phyloP scores from a whole-genome alignment of 768 basidiomycete species.

The Leccinum aurantiacum region DNA sequence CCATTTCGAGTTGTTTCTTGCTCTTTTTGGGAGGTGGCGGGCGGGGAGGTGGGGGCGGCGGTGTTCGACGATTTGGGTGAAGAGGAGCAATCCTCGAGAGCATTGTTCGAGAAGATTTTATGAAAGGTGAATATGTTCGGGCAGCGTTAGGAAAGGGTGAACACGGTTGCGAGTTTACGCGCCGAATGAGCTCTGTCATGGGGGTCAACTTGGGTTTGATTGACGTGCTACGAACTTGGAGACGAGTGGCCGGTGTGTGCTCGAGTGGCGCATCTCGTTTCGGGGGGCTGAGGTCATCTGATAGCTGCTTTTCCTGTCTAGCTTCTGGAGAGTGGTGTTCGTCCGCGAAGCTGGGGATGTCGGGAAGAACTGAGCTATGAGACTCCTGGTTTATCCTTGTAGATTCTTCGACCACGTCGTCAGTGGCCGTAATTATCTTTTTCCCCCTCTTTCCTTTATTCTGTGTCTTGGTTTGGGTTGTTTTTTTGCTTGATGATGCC shows the following conservation, averaged over 20 bases:
- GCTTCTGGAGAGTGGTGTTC: constrained; percentile 2
- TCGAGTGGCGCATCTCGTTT: constrained; percentile 8
- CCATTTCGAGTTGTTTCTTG: constrained; percentile 73
- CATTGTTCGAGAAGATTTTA: constrained; percentile 61
- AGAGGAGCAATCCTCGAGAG: constrained; percentile 74
- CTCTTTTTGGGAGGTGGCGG: constrained; percentile 74
- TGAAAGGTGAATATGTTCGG: constrained; percentile 58
- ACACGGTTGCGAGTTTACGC: constrained; percentile 63
- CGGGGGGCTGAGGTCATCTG: constrained; percentile 3
- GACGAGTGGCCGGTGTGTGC: constrained; percentile 10
- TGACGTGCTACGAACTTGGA: constrained; percentile 35
- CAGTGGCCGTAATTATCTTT: constrained; percentile 12
- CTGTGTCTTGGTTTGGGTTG: constrained; percentile 20
- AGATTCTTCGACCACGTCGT: constrained; percentile 9
- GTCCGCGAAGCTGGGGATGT: background rate
- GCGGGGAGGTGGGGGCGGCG: constrained; percentile 70
- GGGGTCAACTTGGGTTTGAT: constrained; percentile 57
- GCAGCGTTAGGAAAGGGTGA: constrained; percentile 44
- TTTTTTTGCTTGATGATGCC: constrained; percentile 18
- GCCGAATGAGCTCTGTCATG: constrained; percentile 76
- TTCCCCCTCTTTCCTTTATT: constrained; percentile 30
- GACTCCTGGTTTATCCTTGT: constrained; percentile 2
- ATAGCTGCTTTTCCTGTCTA: constrained; percentile 15
- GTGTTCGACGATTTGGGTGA: constrained; percentile 69
- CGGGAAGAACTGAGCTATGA: background rate